Conservation (phyloP, 2,329 filamentous ascomycete species). For the Zymoseptoria passerinii region DNA sequence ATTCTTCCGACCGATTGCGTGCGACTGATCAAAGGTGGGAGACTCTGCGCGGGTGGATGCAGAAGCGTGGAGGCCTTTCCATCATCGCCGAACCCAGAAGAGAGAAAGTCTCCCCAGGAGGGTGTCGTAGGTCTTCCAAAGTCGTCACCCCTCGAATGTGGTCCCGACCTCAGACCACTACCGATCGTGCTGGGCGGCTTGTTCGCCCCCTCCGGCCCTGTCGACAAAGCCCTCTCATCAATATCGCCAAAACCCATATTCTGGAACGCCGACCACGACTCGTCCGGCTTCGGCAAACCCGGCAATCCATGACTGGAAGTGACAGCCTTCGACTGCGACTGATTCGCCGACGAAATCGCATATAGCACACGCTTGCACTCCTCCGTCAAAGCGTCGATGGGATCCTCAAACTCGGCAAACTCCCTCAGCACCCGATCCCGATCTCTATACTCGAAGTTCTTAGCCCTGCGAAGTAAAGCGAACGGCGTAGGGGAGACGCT, state of each 20-base stretch:
- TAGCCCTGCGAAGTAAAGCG: conserved; percentile 77
- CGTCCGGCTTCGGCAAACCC: conserved; percentile 54
- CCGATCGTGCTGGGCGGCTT: conserved; percentile 18
- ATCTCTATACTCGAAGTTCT: conserved; percentile 91
- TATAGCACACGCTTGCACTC: conserved; percentile 87
- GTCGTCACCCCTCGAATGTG: conserved; percentile 58
- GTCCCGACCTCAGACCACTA: conserved; percentile 53
- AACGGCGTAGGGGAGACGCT: conserved; percentile 92
- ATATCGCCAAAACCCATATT: conserved; percentile 83
- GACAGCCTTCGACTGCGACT: conserved; percentile 62
- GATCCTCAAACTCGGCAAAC: conserved; percentile 84
- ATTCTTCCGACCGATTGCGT: conserved; percentile 10
- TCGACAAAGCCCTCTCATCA: conserved; percentile 33
- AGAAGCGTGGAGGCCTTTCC: conserved; percentile 49
- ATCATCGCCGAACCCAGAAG: conserved; percentile 79
- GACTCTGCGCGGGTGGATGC: conserved; percentile 81
- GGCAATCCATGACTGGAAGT: conserved; percentile 21
- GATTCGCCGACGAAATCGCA: conserved; percentile 80
- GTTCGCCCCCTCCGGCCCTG: conserved; percentile 14
- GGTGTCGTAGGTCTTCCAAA: conserved; percentile 82
- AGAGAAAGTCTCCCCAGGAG: conserved; percentile 97
- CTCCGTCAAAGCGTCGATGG: conserved; percentile 77
- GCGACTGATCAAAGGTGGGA: conserved; percentile 61
- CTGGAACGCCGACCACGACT: conserved; percentile 94
- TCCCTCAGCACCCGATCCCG: conserved; percentile 75